Base-by-base conservation (phyloP, 768 basidiomycete species). In the Boletus huronensis region DNA sequence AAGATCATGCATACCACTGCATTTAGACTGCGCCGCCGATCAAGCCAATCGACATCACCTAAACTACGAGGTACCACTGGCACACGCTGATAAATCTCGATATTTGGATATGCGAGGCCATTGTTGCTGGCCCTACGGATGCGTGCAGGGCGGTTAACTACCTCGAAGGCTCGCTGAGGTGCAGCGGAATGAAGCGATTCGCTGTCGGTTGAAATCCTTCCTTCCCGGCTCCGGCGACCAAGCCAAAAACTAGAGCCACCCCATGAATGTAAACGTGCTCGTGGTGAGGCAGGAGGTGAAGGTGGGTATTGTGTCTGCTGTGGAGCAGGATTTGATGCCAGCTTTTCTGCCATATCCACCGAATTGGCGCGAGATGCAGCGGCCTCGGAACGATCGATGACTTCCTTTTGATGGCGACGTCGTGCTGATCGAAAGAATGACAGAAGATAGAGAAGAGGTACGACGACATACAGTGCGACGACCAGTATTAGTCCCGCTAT, bases 31-130 rank as follows among this genome's bases (percentile, higher is more conserved):
- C 88, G 80, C 49, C 90, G 77, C 48, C 86, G 81, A 53, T 85
- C 80, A 32, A 90, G 73, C 90, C 90, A 92, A 64, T 88, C 88
- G 47, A 88, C 75, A 64, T 92, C 88, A 29, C 83, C 82, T 36
- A 90, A 72, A 57, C 79, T 83, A 53, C 82, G 75, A 29, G 80
- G 75, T 16, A 77, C 67, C 36, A 57, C 74, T 64, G 63, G 80
- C 62, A 67, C 72, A 64, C 66, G 76, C 58, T 63, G 84, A 77
- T 65, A 78, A 39, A 46, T 74, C 73, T 50, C 77, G 79, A 59
- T 83, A 75, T 56, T 72, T 65, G 63, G 67, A 42, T 70, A 74
- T 28, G 70, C 66, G 21, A 77, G 68, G 28, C 77, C 77, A 36
- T 77, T 74, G 21, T 63, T 71, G 44, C 79, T 80, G 16, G 70